Evolutionary conservation across 768 basidiomycete genomes (phyloP).

Genomic region (Phanerochaete sordida): DNA sequence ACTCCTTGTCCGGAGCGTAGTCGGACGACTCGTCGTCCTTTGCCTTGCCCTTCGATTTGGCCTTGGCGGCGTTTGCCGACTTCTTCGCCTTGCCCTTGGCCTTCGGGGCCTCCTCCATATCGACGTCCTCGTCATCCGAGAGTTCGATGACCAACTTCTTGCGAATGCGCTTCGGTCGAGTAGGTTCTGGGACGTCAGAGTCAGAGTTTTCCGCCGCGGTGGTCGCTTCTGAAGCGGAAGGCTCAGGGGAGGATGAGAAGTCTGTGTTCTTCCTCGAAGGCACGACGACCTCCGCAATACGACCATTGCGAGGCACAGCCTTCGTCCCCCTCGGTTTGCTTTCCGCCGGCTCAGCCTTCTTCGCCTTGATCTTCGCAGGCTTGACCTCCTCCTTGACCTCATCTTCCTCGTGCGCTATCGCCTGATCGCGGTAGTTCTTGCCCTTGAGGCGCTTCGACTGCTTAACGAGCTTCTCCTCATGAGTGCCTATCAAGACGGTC

Average conservation of each 20-base stretch:
- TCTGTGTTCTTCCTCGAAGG: constrained; percentile 18
- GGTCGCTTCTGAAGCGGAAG: constrained; percentile 31
- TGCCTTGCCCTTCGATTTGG: constrained; percentile 5
- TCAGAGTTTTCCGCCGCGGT: constrained; percentile 30
- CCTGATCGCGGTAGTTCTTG: constrained; percentile 65
- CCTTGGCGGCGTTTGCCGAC: constrained; percentile 14
- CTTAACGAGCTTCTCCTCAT: constrained; percentile 42
- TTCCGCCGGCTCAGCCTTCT: too few species aligned
- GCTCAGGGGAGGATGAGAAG: constrained; percentile 26
- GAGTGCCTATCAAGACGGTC: constrained; percentile 37
- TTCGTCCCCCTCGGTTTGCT: background rate
- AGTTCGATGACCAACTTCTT: constrained; percentile 2
- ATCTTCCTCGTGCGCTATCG: constrained; percentile 29
- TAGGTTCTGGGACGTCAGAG: constrained; percentile 29
- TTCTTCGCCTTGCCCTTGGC: constrained; percentile 27
- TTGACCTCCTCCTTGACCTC: constrained; percentile 1
- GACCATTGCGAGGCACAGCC: constrained; percentile 24
- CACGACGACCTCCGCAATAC: constrained; percentile 59
- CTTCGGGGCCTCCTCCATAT: constrained; percentile 24
- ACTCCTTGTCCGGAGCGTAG: constrained; percentile 9
- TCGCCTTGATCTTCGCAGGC: too few species aligned
- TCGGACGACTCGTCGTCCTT: constrained; percentile 10
- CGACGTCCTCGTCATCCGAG: constrained; percentile 23
- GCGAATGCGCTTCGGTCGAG: background rate
- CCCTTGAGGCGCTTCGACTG: constrained; percentile 72